Evolutionary conservation across 2,329 filamentous ascomycete species (phyloP), one percentile per base, ranked within the genome.

Genomic region (Knufia fluminis): DNA sequence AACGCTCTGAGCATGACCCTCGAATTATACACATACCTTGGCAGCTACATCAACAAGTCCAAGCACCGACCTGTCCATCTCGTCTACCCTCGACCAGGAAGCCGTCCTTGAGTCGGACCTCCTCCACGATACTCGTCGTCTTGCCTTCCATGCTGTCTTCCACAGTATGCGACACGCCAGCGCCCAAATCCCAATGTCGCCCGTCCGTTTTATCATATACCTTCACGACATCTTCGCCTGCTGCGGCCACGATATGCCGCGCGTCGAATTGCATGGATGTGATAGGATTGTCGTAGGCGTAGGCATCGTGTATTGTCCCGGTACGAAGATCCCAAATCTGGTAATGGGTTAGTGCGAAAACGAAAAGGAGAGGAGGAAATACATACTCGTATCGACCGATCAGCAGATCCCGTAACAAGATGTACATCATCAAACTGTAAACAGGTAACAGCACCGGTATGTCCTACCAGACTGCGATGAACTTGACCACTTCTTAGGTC

Each of bases 281-380:
- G 50, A 98, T 79, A 0, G 90, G 82, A 61, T 86, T 77, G 62
- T 97, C 90, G 69, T 97, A 98, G 19, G 91, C 92, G 66, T 90
- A 98, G 16, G 91, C 92, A 65, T 98, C 92, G 65, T 85, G 85
- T 59, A 98, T 96, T 28, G 89, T 90, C 40, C 92, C 92, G 10
- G 89, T 97, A 48, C 92, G 86, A 50, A 98, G 83, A 68, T 98
- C 92, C 92, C 92, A 98, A 64, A 98, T 97, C 90, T 97, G 62
- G n/a, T 45, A 50, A 28, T 33, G 35, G 33, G 26, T 14, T 16
- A 31, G 44, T 52, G 19, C 33, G 38, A 39, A 28, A 32, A 3
- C 10, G n/a, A n/a, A 6, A 42, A 33, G 22, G 19, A 19, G 41
- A 38, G 19, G 14, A 44, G 31, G 23, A 55, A 51, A 61, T n/a